phyloP scores from a whole-genome alignment of 371 early-diverging fungal genomes.

The Gilbertella persicaria region DNA sequence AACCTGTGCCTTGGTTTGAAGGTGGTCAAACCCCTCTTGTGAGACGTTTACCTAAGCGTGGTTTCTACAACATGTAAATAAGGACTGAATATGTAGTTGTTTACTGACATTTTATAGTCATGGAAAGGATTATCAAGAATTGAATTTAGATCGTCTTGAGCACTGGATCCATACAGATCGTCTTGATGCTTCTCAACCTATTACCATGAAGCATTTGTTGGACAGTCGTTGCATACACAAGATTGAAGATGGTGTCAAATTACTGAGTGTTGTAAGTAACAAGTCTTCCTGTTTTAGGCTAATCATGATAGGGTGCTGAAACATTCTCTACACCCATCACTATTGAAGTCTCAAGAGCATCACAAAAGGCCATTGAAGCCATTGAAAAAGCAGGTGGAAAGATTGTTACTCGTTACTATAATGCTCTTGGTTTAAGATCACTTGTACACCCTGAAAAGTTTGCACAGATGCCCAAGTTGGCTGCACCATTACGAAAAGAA shows the following conservation, averaged over 20 bases:
- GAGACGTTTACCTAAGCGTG: slow-evolving; percentile 88
- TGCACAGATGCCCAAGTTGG: slow-evolving; percentile 44
- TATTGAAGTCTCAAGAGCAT: slow-evolving; percentile 87
- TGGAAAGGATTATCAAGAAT: slow-evolving; percentile 67
- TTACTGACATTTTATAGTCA: slow-evolving; percentile 37
- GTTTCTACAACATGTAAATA: slow-evolving; percentile 77
- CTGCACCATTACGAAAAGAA: slow-evolving; percentile 49
- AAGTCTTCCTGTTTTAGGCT: not conserved
- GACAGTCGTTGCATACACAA: slow-evolving; percentile 75
- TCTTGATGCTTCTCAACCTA: slow-evolving; percentile 77
- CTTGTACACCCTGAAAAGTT: slow-evolving; percentile 84
- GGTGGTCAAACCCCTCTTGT: slow-evolving; percentile 93
- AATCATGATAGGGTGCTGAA: slow-evolving; percentile 56
- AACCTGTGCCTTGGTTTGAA: slow-evolving; percentile 86
- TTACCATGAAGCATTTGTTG: slow-evolving; percentile 84
- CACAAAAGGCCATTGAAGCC: slow-evolving; percentile 76
- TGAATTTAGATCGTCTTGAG: slow-evolving; percentile 90
- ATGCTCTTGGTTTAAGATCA: slow-evolving; percentile 73
- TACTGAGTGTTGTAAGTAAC: slow-evolving; percentile 74
- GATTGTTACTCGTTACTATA: slow-evolving; percentile 82
- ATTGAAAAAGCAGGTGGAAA: slow-evolving; percentile 87
- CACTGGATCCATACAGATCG: slow-evolving; percentile 89
- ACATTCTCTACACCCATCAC: slow-evolving; percentile 70
- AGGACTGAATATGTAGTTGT: not conserved
- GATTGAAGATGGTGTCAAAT: slow-evolving; percentile 85